These are phyloP conservation scores for Phytophthora pluvialis DNA, from an alignment of 352 stramenopile genomes.

Conservation along the genomic window DNA sequence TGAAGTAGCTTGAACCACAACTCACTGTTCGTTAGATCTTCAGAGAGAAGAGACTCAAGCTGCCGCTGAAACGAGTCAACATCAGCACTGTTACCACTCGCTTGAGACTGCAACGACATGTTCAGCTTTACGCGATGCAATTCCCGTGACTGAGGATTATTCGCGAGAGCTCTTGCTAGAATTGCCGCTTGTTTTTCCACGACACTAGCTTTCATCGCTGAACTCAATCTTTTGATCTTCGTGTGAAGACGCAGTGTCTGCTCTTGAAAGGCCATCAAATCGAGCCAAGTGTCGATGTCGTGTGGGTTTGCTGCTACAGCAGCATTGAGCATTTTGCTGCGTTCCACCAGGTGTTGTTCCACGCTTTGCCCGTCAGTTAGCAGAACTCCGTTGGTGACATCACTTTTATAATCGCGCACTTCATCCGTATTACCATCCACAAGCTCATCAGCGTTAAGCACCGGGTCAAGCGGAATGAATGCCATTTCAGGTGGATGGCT, in stretches of 20 bases:
- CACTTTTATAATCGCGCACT: neutral
- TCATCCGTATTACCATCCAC: conserved; percentile 1
- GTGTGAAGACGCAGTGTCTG: conserved; percentile 49
- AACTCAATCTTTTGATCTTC: conserved; percentile 31
- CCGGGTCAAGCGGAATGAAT: conserved; percentile 69
- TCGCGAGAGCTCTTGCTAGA: conserved; percentile 53
- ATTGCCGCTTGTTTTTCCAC: conserved; percentile 75
- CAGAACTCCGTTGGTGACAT: conserved; percentile 36
- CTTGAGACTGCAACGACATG: conserved; percentile 37
- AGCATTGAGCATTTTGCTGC: conserved; percentile 60
- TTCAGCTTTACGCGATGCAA: conserved; percentile 64
- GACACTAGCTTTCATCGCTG: conserved; percentile 39
- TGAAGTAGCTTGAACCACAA: conserved; percentile 70
- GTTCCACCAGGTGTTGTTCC: conserved; percentile 66
- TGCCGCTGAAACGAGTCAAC: conserved; percentile 38
- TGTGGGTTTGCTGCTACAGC: conserved; percentile 45
- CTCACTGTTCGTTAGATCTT: conserved; percentile 50
- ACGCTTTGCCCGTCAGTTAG: conserved; percentile 73
- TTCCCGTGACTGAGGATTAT: conserved; percentile 54
- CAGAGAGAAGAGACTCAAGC: conserved; percentile 60
- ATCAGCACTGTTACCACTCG: conserved; percentile 26
- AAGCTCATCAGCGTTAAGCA: conserved; percentile 39
- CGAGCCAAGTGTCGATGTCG: conserved; percentile 61
- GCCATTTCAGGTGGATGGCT: conserved; percentile 37
- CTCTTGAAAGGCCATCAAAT: conserved; percentile 83